These are phyloP conservation scores for Biancaea sappan DNA, from an alignment of 306 rosid genomes.

Conservation along the genomic window DNA sequence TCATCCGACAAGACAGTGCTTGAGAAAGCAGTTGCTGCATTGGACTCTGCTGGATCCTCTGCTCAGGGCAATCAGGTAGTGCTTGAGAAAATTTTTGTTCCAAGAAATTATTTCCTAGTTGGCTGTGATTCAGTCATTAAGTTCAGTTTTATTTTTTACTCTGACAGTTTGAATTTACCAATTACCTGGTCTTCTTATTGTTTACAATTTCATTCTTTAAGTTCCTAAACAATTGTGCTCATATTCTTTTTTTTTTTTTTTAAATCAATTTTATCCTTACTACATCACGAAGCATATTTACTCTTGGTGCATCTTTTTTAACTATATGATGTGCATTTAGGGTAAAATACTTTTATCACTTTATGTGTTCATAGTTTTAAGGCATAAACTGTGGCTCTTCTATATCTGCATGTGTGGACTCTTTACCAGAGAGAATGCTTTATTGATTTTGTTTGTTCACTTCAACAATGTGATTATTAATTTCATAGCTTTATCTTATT, in stretches of 20 bases:
- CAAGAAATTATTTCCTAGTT: not conserved
- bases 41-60: constrained; percentile 53
- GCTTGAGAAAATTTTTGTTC: constrained; percentile 3
- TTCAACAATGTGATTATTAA: constrained; percentile 11
- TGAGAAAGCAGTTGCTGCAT: constrained; percentile 71
- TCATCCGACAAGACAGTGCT: constrained; percentile 80
- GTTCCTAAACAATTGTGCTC: constrained; percentile 13
- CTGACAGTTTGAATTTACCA: constrained; percentile 1
- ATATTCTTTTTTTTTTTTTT: not conserved
- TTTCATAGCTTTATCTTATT: constrained; percentile 20
- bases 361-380: not conserved
- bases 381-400: not conserved
- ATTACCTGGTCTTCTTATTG: not conserved
- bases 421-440: not conserved
- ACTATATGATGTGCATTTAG: not conserved
- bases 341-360: not conserved
- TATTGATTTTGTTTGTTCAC: constrained; percentile 23
- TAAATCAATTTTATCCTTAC: not conserved
- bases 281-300: not conserved
- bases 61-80: constrained; percentile 60
- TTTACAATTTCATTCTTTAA: constrained; percentile 16
- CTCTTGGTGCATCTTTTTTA: not conserved
- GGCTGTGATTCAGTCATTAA: constrained; percentile 12
- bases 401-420: not conserved
- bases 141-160: constrained; percentile 12